phyloP scores from a whole-genome alignment of 345 rosid genomes.

The Hibiscus trionum region DNA sequence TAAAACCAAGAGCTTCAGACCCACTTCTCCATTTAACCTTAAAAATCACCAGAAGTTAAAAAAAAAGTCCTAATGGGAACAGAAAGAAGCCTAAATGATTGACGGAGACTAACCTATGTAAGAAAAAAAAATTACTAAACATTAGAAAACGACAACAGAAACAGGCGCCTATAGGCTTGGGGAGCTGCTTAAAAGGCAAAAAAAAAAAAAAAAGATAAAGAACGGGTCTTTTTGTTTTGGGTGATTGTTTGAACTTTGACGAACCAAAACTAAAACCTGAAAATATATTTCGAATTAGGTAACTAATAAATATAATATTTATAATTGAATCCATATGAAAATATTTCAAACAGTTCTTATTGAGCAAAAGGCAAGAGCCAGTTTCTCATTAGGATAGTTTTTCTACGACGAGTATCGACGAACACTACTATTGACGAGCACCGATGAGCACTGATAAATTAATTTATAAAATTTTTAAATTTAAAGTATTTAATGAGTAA shows the following conservation, averaged over 20 bases:
- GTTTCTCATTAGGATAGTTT: too few species aligned
- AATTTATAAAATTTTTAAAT: too few species aligned
- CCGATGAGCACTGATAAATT: too few species aligned
- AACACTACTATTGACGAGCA: too few species aligned
- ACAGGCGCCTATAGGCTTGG: background rate
- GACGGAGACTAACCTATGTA: background rate
- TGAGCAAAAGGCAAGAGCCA: too few species aligned
- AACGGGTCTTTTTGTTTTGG: background rate
- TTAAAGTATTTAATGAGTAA: too few species aligned
- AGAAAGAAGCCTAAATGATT: background rate
- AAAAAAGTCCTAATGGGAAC: background rate
- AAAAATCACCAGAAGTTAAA: background rate
- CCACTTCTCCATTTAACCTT: constrained; percentile 7
- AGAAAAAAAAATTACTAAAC: background rate
- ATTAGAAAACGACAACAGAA: background rate
- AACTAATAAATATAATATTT: too few species aligned
- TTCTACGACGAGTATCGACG: accelerated
- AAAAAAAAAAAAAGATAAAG: background rate
- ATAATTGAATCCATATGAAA: too few species aligned
- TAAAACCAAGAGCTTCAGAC: background rate
- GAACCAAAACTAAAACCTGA: too few species aligned
- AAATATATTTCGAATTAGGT: too few species aligned
- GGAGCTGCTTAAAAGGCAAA: background rate
- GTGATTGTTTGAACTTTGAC: background rate
- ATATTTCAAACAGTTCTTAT: too few species aligned